Evolutionary conservation across 75 land plant species (phyloP).

Genomic region (Azolla pinnata): DNA sequence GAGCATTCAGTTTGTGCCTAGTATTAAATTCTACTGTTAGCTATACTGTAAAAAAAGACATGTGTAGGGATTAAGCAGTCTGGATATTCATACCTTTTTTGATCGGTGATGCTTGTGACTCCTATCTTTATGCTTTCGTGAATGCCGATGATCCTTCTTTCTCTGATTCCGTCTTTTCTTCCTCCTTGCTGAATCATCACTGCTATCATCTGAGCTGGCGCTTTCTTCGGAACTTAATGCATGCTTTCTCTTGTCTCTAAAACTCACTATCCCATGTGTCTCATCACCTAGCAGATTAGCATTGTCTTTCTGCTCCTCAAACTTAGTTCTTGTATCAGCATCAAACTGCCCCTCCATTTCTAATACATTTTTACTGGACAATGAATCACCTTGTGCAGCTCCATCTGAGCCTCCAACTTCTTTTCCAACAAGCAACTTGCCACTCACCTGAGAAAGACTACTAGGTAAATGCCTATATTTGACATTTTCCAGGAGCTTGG

Average conservation of each 20-base stretch:
- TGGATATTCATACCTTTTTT: neutral
- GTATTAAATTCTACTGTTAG: too few species aligned
- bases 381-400: too few species aligned
- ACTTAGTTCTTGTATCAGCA: neutral
- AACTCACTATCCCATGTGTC: neutral
- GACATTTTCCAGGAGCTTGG: neutral
- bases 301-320: neutral
- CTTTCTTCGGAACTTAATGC: slow-evolving; percentile 1
- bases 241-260: neutral
- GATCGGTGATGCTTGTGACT: neutral
- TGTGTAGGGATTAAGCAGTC: neutral
- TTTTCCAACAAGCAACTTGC: neutral
- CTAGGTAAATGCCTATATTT: too few species aligned
- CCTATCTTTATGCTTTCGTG: neutral
- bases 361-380: neutral
- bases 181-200: neutral
- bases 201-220: neutral
- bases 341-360: neutral
- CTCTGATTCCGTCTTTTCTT: neutral
- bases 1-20: too few species aligned
- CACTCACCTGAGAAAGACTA: neutral
- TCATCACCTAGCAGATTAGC: neutral
- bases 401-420: neutral
- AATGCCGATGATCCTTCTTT: neutral
- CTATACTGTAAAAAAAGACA: too few species aligned